Base-by-base conservation (phyloP, 169 alveolate species). In the Theileria equi region DNA sequence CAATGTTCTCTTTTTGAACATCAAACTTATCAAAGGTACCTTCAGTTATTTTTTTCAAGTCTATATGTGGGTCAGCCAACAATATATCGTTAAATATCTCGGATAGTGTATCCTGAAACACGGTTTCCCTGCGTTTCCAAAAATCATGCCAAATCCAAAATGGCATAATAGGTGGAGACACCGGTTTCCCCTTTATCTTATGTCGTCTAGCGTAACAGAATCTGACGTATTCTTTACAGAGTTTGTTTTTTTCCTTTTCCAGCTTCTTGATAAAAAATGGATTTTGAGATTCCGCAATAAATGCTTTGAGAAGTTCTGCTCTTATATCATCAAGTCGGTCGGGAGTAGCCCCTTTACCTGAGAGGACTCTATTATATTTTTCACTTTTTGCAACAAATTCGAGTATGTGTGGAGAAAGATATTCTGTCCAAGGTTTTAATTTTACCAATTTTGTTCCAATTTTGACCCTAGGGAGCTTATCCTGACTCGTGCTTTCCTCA, bases 71-170 rank as follows among this genome's bases (percentile, higher is more conserved):
- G 13, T 74, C 80, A 28, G 69, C 69, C 17, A 60, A 50, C 8
- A 45, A 19, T 3, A 74, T 44, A 10, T 49, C 52, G 11, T 38
- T 32, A 34, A 74, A 35, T 1, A 74, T 49, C 26, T 74, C 80
- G 23, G 36, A 21, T 1, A 63, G 4, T n/a, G 72, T 55, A 26
- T 61, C 70, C 31, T 28, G 47, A 2, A 62, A 10, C 23, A 74
- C 25, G 21, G 36, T 26, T 17, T 64, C 71, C 6, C 79, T 40
- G 2, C 44, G 6, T 23, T 43, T 50, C 84, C 84, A 74, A 29
- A 40, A 74, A 43, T 74, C 78, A 21, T 53, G 34, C 84, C 84
- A 74, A n/a, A 74, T n/a, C 84, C 84, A 74, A 29, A 36, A 74
- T 1, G 84, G 84, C 40, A 53, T 45, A 17, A 25, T 34, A 26